These are phyloP conservation scores for Fusarium tupiense DNA, from an alignment of 2,329 filamentous ascomycete species.

Conservation along the genomic window DNA sequence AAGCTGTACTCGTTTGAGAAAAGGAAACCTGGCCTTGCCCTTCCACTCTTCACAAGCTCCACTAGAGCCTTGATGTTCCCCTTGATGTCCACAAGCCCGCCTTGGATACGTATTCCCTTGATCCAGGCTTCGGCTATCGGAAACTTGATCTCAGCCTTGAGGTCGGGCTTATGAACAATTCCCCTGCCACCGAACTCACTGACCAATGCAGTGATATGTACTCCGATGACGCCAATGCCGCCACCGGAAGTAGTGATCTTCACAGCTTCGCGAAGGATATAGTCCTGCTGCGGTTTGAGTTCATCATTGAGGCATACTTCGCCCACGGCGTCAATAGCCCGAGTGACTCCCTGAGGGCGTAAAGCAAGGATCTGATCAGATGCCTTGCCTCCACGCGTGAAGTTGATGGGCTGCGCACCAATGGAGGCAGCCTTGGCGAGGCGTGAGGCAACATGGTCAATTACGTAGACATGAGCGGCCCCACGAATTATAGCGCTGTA, in stretches of 20 bases:
- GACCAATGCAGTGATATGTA: neutral
- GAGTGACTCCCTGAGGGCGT: constrained; percentile 1
- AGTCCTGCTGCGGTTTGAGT: constrained; percentile 14
- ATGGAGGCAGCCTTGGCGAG: constrained; percentile 16
- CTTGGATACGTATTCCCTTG: neutral
- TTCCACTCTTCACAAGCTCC: constrained; percentile 3
- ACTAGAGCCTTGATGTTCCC: neutral
- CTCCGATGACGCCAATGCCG: constrained; percentile 6
- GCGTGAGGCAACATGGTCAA: constrained; percentile 15
- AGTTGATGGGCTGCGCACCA: constrained; percentile 26
- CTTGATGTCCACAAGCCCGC: constrained; percentile 3
- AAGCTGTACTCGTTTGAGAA: constrained; percentile 20
- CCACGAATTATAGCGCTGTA: constrained; percentile 29
- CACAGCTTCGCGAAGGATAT: neutral
- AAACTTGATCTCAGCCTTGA: constrained; percentile 10
- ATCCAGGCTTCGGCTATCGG: neutral
- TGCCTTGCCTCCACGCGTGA: constrained; percentile 15
- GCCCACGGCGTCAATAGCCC: constrained; percentile 10
- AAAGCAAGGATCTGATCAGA: constrained; percentile 26
- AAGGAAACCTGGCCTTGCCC: neutral
- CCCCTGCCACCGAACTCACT: neutral
- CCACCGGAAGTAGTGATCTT: constrained; percentile 1
- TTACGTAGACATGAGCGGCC: constrained; percentile 21
- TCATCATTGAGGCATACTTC: constrained; percentile 12
- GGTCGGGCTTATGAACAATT: neutral